Evolutionary conservation across 73 alveolate species (phyloP).

Genomic region (Chromera velia): DNA sequence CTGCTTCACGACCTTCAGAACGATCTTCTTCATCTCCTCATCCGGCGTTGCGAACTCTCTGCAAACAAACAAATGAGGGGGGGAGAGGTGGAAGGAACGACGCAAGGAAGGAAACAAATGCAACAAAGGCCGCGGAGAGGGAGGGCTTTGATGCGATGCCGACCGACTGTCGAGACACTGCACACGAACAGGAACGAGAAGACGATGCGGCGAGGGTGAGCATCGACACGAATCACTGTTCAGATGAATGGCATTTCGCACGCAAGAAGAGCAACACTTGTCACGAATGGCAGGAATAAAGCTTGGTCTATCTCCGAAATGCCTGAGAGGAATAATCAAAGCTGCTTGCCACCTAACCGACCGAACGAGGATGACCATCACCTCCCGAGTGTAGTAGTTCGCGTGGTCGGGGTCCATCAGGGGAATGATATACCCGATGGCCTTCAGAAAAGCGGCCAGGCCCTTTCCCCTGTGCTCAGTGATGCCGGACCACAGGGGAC

Average conservation of each 20-base stretch:
- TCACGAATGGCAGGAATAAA: too few relatives aligned
- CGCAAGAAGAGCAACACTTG: too few relatives aligned
- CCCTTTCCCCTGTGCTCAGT: conserved; percentile 90
- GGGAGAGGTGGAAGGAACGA: too few relatives aligned
- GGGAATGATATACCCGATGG: conserved; percentile 82
- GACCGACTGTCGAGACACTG: too few relatives aligned
- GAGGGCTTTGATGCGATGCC: too few relatives aligned
- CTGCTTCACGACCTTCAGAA: conserved; percentile 92
- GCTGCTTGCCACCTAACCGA: background rate
- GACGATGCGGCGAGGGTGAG: too few relatives aligned
- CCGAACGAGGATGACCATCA: conserved; percentile 58
- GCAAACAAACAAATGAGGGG: conserved; percentile 35
- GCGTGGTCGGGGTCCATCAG: conserved; percentile 99
- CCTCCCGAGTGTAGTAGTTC: conserved; percentile 88
- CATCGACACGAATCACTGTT: too few relatives aligned
- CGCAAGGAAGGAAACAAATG: too few relatives aligned
- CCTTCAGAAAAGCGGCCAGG: conserved; percentile 96
- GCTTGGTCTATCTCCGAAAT: too few relatives aligned
- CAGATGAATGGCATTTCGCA: too few relatives aligned
- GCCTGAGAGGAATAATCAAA: background rate
- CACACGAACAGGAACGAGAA: too few relatives aligned
- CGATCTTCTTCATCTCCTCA: conserved; percentile 94
- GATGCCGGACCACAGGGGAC: conserved; percentile 87
- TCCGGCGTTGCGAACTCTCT: conserved; percentile 94
- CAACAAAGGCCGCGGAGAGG: too few relatives aligned